phyloP scores from a whole-genome alignment of 371 early-diverging fungal genomes.

The Mucor lusitanicus region DNA sequence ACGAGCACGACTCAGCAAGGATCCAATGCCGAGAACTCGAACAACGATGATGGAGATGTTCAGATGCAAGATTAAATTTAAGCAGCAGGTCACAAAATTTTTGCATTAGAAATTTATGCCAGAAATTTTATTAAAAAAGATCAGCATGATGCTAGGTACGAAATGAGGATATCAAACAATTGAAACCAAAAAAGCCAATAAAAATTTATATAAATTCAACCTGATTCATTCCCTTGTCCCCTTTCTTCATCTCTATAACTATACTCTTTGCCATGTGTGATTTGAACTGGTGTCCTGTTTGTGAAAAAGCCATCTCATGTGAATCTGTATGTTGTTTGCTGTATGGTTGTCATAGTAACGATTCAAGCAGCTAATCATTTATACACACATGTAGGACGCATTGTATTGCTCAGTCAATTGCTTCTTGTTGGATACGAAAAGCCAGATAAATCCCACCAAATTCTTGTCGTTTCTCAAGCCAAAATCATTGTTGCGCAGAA shows the following conservation, averaged over 20 bases:
- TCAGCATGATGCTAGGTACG: not conserved
- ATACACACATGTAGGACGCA: slow-evolving; percentile 2
- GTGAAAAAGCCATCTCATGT: slow-evolving; percentile 30
- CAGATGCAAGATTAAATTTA: slow-evolving; percentile 15
- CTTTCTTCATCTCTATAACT: not conserved
- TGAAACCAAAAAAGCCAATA: not conserved
- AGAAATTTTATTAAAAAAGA: slow-evolving; percentile 1
- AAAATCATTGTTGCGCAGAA: not conserved
- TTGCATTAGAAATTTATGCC: not conserved
- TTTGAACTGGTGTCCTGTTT: slow-evolving; percentile 38
- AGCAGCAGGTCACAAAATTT: slow-evolving; percentile 10
- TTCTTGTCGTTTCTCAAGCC: not conserved
- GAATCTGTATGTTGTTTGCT: slow-evolving; percentile 27
- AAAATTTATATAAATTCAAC: slow-evolving; percentile 4
- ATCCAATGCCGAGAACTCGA: not conserved
- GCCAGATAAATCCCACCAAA: not conserved
- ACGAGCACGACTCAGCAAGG: not conserved
- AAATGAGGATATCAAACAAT: not conserved
- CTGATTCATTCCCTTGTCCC: not conserved
- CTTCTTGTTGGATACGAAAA: slow-evolving; percentile 5
- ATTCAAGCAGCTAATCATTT: too few species aligned
- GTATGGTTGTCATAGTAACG: too few species aligned
- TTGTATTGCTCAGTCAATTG: slow-evolving; percentile 22
- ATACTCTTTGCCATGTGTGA: slow-evolving; percentile 25
- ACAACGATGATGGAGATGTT: not conserved